Conservation (phyloP, 495 filamentous ascomycete species). For the Annulohypoxylon moriforme region DNA sequence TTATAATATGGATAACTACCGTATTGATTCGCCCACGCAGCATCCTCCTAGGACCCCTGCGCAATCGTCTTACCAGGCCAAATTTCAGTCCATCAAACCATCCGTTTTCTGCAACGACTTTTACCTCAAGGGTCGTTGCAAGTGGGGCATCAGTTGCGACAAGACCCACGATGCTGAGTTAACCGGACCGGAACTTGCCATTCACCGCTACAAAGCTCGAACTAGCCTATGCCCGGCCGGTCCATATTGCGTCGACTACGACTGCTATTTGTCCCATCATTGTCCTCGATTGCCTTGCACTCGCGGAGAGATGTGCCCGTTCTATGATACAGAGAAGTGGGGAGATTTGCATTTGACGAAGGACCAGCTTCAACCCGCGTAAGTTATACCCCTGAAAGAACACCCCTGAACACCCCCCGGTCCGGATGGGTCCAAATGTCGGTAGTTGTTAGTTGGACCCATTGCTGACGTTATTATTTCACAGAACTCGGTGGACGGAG, state of each 20-base stretch:
- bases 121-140: constrained; percentile 49
- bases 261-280: constrained; percentile 51
- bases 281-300: constrained; percentile 44
- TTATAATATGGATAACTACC: constrained; percentile 45
- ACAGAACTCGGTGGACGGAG: constrained; percentile 45
- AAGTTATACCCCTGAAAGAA: constrained; percentile 17
- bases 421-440: neutral
- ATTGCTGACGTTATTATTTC: constrained; percentile 10
- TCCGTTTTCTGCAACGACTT: constrained; percentile 49
- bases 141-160: constrained; percentile 48
- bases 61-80: constrained; percentile 46
- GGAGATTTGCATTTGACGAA: constrained; percentile 48
- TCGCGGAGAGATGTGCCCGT: constrained; percentile 42
- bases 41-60: constrained; percentile 47
- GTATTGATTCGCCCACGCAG: constrained; percentile 47
- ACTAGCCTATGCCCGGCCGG: constrained; percentile 49
- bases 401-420: neutral
- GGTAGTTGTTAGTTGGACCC: neutral
- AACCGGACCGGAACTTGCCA: constrained; percentile 44
- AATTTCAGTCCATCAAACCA: constrained; percentile 48
- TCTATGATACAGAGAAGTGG: constrained; percentile 44
- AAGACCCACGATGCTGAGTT: constrained; percentile 49
- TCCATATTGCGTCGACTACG: constrained; percentile 46
- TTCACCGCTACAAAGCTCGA: constrained; percentile 50
- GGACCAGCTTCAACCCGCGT: constrained; percentile 46